These are phyloP conservation scores for Aspergillus nidulans DNA, from an alignment of 495 filamentous ascomycete genomes.

Conservation along the genomic window DNA sequence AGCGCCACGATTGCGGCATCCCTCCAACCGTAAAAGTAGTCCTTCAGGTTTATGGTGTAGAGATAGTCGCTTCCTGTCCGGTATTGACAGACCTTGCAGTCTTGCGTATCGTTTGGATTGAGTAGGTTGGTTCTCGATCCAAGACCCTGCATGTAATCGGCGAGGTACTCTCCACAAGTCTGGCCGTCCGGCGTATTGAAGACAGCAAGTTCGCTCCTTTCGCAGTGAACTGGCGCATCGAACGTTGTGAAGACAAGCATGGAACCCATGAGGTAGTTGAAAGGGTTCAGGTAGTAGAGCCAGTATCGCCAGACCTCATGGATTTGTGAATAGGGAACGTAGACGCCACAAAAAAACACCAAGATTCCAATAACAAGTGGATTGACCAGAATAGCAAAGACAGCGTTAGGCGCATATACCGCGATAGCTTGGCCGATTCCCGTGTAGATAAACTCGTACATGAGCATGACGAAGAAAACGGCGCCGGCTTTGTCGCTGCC, in stretches of 20 bases:
- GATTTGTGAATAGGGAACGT: constrained; percentile 49
- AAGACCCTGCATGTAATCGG: constrained; percentile 37
- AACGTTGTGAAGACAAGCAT: constrained; percentile 55
- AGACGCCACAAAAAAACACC: constrained; percentile 53
- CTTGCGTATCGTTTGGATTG: constrained; percentile 46
- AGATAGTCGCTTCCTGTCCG: constrained; percentile 35
- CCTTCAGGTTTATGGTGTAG: constrained; percentile 30
- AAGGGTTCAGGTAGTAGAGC: constrained; percentile 69
- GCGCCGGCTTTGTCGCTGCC: constrained; percentile 44
- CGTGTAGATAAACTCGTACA: constrained; percentile 51
- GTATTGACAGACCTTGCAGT: constrained; percentile 59
- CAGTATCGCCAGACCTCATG: constrained; percentile 66
- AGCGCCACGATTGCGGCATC: constrained; percentile 41
- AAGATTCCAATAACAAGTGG: constrained; percentile 56
- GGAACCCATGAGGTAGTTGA: constrained; percentile 62
- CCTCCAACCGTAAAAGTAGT: constrained; percentile 43
- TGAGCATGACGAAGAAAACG: constrained; percentile 51
- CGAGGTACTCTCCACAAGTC: constrained; percentile 54
- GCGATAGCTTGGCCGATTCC: constrained; percentile 60
- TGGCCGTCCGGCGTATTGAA: constrained; percentile 50
- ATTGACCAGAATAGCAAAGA: constrained; percentile 49
- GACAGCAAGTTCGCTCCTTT: constrained; percentile 49
- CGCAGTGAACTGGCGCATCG: constrained; percentile 53
- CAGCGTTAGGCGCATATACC: constrained; percentile 53
- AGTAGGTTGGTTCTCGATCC: constrained; percentile 49